Evolutionary conservation across 495 filamentous ascomycete species (phyloP).

Genomic region (Aspergillus homomorphus): DNA sequence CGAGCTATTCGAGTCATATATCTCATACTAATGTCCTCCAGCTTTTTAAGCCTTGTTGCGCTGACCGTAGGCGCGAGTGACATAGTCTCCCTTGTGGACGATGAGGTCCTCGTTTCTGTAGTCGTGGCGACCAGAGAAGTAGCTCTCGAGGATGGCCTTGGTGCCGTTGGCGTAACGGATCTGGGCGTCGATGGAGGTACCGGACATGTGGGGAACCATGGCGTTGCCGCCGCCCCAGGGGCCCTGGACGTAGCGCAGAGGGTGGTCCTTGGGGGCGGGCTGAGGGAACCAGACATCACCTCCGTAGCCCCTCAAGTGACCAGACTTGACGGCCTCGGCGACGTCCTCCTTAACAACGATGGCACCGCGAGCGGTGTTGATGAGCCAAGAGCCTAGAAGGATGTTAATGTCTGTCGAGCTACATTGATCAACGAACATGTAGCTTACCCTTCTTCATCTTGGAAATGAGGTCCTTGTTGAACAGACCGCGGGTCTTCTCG

Average conservation of each 20-base stretch:
- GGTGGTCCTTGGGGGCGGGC: slow-evolving; percentile 92
- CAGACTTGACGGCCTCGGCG: slow-evolving; percentile 84
- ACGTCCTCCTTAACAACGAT: slow-evolving; percentile 99
- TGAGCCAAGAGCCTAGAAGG: slow-evolving; percentile 76
- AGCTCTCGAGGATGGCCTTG: slow-evolving; percentile 86
- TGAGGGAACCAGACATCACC: slow-evolving; percentile 94
- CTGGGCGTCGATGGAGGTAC: slow-evolving; percentile 96
- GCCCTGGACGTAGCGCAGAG: slow-evolving; percentile 88
- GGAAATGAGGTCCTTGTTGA: slow-evolving; percentile 98
- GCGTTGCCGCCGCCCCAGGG: slow-evolving; percentile 96
- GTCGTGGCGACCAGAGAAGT: slow-evolving; percentile 81
- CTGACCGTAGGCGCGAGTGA: slow-evolving; percentile 92
- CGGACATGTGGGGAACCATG: slow-evolving; percentile 98
- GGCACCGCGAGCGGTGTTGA: slow-evolving; percentile 97
- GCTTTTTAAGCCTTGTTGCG: slow-evolving; percentile 41
- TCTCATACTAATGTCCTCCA: neutral
- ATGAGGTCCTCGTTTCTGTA: slow-evolving; percentile 92
- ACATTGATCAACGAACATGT: neutral
- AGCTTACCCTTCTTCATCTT: slow-evolving; percentile 95
- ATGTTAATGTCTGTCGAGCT: slow-evolving; percentile 9
- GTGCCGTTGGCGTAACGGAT: slow-evolving; percentile 86
- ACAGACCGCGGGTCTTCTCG: slow-evolving; percentile 92
- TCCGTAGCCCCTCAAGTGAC: slow-evolving; percentile 95
- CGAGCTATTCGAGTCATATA: slow-evolving; percentile 15
- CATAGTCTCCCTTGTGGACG: slow-evolving; percentile 87